Conservation (phyloP, 306 rosid genomes). For the Lupinus albus region DNA sequence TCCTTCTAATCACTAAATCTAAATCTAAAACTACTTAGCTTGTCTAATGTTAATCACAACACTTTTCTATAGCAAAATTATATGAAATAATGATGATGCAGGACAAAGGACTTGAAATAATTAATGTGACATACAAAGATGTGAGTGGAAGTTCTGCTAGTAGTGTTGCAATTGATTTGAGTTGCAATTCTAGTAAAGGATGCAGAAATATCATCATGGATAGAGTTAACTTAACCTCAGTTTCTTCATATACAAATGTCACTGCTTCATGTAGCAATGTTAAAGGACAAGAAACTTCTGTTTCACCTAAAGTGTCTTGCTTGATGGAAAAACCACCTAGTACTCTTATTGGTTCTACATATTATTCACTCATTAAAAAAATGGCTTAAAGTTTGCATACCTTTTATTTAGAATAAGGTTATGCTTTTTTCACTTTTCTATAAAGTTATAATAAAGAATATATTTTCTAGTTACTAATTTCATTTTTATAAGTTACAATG, state of each 20-base stretch:
- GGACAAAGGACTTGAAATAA: constrained; percentile 1
- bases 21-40: too few relatives aligned
- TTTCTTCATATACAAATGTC: background rate
- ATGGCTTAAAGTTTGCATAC: background rate
- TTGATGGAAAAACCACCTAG: background rate
- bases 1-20: too few relatives aligned
- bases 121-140: constrained; percentile 26
- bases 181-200: background rate
- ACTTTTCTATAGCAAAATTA: too few relatives aligned
- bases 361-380: background rate
- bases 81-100: constrained; percentile 19
- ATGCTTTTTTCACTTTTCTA: background rate
- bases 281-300: constrained; percentile 23
- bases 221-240: constrained; percentile 22
- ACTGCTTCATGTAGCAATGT: constrained; percentile 25
- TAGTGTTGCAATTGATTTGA: constrained; percentile 5
- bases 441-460: too few relatives aligned
- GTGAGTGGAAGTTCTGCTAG: constrained; percentile 15
- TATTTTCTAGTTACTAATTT: too few relatives aligned
- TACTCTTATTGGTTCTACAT: constrained; percentile 1
- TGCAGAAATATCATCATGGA: constrained; percentile 35
- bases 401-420: background rate
- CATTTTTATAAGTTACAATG: too few relatives aligned
- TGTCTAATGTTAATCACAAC: too few relatives aligned
- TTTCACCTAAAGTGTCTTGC: constrained; percentile 27